Conservation (phyloP, 1,284 basidiomycete species). For the Sphagnurus paluster region DNA sequence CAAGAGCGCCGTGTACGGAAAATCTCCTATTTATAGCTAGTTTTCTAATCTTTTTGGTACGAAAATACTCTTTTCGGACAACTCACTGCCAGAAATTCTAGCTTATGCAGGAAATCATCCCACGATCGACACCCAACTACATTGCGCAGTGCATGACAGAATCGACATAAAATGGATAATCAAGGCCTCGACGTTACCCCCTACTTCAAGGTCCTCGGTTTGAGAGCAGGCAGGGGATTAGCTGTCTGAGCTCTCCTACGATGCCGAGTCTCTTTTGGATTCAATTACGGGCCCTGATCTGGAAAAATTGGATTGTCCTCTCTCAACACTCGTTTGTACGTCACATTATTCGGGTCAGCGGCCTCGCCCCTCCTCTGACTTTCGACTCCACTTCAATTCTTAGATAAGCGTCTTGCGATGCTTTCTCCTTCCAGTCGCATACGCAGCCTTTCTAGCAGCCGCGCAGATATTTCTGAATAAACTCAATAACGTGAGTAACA, state of each 20-base stretch:
- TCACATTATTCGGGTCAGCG: constrained; percentile 13
- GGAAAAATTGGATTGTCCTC: constrained; percentile 77
- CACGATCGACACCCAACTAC: background rate
- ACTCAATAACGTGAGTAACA: constrained; percentile 51
- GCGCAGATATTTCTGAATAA: constrained; percentile 59
- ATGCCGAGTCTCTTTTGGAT: constrained; percentile 49
- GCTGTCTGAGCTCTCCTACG: constrained; percentile 6
- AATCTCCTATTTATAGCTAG: too few species aligned
- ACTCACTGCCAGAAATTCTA: background rate
- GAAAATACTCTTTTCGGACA: too few species aligned
- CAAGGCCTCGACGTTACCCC: background rate
- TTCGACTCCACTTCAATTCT: constrained; percentile 7
- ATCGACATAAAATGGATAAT: background rate
- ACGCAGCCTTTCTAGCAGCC: constrained; percentile 66
- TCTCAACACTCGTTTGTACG: constrained; percentile 65
- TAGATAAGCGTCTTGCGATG: constrained; percentile 69
- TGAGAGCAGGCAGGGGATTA: background rate
- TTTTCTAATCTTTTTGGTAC: too few species aligned
- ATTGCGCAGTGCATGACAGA: background rate
- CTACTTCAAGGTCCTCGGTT: background rate
- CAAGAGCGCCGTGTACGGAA: too few species aligned
- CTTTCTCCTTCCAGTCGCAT: constrained; percentile 66
- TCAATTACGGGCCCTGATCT: constrained; percentile 62
- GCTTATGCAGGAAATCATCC: background rate
- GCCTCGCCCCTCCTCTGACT: background rate